A percentile compares a stretch with the other conserved stretches of the same genome.
Conservation (phyloP, 257 asterid genomes). For the Primulina huaijiensis region DNA sequence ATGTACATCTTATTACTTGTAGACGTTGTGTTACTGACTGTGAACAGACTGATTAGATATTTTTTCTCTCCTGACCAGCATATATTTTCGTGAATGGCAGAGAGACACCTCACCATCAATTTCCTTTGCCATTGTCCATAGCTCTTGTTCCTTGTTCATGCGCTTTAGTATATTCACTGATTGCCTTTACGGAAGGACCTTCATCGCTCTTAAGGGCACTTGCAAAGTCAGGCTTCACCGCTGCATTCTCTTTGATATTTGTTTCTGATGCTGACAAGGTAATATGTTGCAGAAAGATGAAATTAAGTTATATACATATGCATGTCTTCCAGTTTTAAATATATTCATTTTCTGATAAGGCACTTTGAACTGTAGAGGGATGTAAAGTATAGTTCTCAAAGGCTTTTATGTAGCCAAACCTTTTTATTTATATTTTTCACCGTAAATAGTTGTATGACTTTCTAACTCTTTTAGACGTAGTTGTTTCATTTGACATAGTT, state of each 20-base stretch:
- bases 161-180: slow-evolving; percentile 50
- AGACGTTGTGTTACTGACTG: slow-evolving; percentile 17
- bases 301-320: not conserved
- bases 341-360: not conserved
- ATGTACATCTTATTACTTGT: not conserved
- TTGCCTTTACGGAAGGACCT: slow-evolving; percentile 66
- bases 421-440: no score
- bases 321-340: not conserved
- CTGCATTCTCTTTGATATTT: slow-evolving; percentile 85
- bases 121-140: slow-evolving; percentile 66
- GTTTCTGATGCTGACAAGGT: slow-evolving; percentile 98
- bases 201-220: slow-evolving; percentile 64
- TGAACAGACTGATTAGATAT: slow-evolving; percentile 23
- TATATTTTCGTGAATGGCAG: slow-evolving; percentile 45
- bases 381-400: not conserved
- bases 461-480: not conserved
- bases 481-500: not conserved
- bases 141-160: slow-evolving; percentile 80
- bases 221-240: slow-evolving; percentile 90
- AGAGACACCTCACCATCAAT: slow-evolving; percentile 52
- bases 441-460: not conserved
- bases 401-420: not conserved
- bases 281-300: slow-evolving; percentile 26
- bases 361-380: not conserved
- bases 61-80: slow-evolving; percentile 31